Base-by-base conservation (phyloP, 106 monocot genomes). In the Posidonia australis region DNA sequence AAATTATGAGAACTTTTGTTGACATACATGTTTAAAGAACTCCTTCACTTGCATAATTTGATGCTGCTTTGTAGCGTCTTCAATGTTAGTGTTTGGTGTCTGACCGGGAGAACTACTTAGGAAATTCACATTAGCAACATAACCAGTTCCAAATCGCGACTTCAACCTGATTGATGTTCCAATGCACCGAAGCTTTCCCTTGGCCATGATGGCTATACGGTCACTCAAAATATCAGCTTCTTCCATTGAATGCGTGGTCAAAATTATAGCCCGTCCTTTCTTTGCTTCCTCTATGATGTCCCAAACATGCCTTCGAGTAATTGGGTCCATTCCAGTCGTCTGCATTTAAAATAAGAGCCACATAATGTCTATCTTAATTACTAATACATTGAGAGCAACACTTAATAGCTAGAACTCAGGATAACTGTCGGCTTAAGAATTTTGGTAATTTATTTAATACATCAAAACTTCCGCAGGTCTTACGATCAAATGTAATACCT, bases 221-320 rank as follows among this genome's bases (percentile, higher is more conserved):
- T 93, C 92, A 46, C 92, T 75, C 48, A 93, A 68, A 45, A 93
- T 89, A 62, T 93, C 93, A 30, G 88, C 93, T 77, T 93, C 93
- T 66, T 93, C 93, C 93, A 93, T 89, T n/a, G 93, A 93, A 59
- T 93, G 93, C 42, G 93, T 93, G 14, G 93, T 93, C 64, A 93
- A 79, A 57, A 93, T 67, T 17, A 93, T 89, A 44, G 93, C 85
- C 49, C 88, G 70, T 64, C 88, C 85, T 75, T 89, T 93, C 67
- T 89, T 93, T 26, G 85, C 89, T 67, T 85, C 81, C 72, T 93
- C 92, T 49, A 93, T 93, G 19, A 93, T 93, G 67, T 93, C 93
- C 93, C 88, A 89, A 1, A 93, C 93, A 56, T 89, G 93, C 69
- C 93, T 85, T 72, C 93, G 51, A 47, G 80, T 93, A 46, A 89